A percentile compares a stretch with the other conserved stretches of the same genome.
phyloP scores from a whole-genome alignment of 768 basidiomycete species.

The Cystoderma amianthinum region DNA sequence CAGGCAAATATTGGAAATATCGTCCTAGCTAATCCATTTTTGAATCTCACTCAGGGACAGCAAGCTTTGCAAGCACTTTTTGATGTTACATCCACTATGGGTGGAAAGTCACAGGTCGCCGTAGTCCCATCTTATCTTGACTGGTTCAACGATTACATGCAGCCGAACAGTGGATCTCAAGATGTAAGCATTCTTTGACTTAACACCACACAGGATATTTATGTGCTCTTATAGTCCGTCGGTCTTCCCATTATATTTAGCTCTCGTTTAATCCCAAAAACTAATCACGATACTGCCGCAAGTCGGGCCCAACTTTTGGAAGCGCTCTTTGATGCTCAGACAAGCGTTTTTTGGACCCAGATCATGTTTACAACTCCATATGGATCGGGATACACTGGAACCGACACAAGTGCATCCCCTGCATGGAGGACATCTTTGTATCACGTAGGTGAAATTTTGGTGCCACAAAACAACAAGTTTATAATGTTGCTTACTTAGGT shows the following conservation, averaged over 20 bases:
- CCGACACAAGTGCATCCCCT: conserved; percentile 13
- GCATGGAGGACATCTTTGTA: conserved; percentile 20
- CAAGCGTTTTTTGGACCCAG: conserved; percentile 10
- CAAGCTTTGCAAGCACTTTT: conserved; percentile 18
- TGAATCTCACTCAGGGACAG: conserved; percentile 14
- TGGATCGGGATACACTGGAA: conserved; percentile 9
- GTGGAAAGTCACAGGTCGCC: conserved; percentile 14
- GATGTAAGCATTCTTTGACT: conserved; percentile 10
- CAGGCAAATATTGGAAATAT: conserved; percentile 14
- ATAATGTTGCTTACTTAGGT: conserved; percentile 5
- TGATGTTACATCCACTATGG: conserved; percentile 10
- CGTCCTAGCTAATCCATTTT: conserved; percentile 19
- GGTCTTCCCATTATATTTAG: conserved; percentile 12
- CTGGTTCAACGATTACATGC: conserved; percentile 15
- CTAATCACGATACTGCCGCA: conserved; percentile 14
- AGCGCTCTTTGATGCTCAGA: conserved; percentile 12
- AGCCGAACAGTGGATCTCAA: conserved; percentile 12
- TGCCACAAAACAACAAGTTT: background rate
- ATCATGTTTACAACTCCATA: conserved; percentile 14
- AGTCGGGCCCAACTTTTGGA: conserved; percentile 10
- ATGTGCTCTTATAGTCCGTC: conserved; percentile 14
- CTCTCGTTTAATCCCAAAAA: conserved; percentile 19
- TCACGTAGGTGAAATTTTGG: conserved; percentile 10
- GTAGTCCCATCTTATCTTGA: conserved; percentile 8
- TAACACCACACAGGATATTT: conserved; percentile 1